These are phyloP conservation scores for Gypsophila paniculata DNA, from an alignment of 179 eudicot species.

Conservation along the genomic window DNA sequence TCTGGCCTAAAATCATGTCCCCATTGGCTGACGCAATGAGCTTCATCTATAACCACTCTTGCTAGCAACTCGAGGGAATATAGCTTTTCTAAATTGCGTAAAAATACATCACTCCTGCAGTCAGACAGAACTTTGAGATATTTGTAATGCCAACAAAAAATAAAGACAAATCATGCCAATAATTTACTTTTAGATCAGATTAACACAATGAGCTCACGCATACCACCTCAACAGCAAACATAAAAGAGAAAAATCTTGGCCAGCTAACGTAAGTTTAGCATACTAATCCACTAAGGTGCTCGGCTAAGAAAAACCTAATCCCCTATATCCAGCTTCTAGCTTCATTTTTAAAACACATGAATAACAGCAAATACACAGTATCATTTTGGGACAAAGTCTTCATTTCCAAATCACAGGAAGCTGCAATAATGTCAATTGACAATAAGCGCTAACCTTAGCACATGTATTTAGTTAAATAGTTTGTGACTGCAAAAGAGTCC, in stretches of 20 bases:
- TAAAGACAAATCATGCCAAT: background rate
- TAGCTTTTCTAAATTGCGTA: constrained; percentile 73
- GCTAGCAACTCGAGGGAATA: constrained; percentile 67
- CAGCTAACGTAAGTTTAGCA: background rate
- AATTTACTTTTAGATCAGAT: background rate
- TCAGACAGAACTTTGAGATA: constrained; percentile 19
- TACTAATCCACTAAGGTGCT: background rate
- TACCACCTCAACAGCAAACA: constrained; percentile 17
- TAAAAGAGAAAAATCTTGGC: background rate
- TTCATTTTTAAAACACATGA: background rate
- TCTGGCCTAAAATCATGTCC: constrained; percentile 99
- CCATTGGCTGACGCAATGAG: constrained; percentile 99
- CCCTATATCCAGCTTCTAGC: background rate
- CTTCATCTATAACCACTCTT: constrained; percentile 95
- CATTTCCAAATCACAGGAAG: background rate
- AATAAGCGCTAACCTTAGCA: background rate
- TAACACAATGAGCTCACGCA: background rate
- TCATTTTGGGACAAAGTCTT: background rate
- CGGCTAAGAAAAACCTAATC: background rate
- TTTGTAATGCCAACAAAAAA: constrained; percentile 2
- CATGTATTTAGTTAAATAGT: background rate
- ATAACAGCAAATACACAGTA: background rate
- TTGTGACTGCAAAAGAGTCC: constrained; percentile 6
- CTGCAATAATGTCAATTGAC: background rate
- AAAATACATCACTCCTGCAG: constrained; percentile 83